Evolutionary conservation across 2,329 filamentous ascomycete genomes (phyloP).

Genomic region (Epichloe bromicola): DNA sequence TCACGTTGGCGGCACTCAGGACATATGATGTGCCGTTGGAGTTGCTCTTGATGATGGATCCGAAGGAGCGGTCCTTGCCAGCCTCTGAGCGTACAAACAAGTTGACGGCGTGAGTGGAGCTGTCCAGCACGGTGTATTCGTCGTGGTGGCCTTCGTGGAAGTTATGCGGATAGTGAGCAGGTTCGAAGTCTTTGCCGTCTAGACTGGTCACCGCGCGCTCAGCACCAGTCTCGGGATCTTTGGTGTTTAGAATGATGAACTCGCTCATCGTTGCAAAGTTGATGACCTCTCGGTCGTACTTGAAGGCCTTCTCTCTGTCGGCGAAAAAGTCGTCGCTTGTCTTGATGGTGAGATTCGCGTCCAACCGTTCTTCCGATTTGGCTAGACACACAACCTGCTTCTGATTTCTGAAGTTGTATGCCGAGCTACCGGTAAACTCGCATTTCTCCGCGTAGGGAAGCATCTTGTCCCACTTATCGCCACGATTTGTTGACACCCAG

Average conservation of each 20-base stretch:
- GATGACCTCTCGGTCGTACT: slow-evolving; percentile 44
- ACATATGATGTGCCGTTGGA: slow-evolving; percentile 96
- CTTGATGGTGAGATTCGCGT: slow-evolving; percentile 54
- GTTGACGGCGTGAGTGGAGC: slow-evolving; percentile 88
- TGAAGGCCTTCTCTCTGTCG: slow-evolving; percentile 40
- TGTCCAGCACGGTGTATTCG: slow-evolving; percentile 87
- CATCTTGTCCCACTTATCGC: slow-evolving; percentile 65
- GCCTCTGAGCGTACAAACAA: slow-evolving; percentile 76
- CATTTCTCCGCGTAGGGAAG: slow-evolving; percentile 67
- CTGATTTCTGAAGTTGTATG: slow-evolving; percentile 37
- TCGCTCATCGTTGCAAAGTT: slow-evolving; percentile 93
- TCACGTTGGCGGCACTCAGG: slow-evolving; percentile 67
- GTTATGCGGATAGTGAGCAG: slow-evolving; percentile 74
- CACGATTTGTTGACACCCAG: slow-evolving; percentile 66
- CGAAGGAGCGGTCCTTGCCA: slow-evolving; percentile 53
- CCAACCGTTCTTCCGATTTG: slow-evolving; percentile 41
- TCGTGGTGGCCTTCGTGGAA: slow-evolving; percentile 67
- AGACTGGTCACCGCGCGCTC: slow-evolving; percentile 72
- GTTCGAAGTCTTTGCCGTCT: slow-evolving; percentile 70
- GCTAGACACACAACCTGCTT: slow-evolving; percentile 47
- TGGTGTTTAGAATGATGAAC: slow-evolving; percentile 80
- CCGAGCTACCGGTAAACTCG: slow-evolving; percentile 64
- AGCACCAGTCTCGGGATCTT: slow-evolving; percentile 53
- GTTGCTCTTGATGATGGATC: slow-evolving; percentile 93
- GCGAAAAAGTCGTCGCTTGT: slow-evolving; percentile 70